Conservation (phyloP, 495 filamentous ascomycete genomes). For the Cercophora sp. region DNA sequence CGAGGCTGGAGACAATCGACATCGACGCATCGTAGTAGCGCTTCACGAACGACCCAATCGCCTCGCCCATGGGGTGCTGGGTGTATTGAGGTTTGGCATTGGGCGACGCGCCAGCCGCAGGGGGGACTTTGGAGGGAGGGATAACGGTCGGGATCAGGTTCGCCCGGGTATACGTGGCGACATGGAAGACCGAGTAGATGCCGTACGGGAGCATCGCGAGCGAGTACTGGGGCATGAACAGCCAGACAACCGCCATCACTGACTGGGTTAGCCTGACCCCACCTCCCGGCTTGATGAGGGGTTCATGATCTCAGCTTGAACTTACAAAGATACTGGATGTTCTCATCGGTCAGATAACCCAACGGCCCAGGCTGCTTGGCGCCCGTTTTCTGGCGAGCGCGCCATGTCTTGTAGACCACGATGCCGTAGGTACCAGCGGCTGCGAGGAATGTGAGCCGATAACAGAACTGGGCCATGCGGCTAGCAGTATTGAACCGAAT, state of each 20-base stretch:
- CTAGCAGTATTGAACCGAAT: slow-evolving; percentile 77
- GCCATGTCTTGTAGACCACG: slow-evolving; percentile 97
- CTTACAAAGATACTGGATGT: slow-evolving; percentile 95
- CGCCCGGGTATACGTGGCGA: slow-evolving; percentile 74
- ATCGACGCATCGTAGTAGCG: slow-evolving; percentile 91
- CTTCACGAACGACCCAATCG: slow-evolving; percentile 90
- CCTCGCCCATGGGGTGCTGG: slow-evolving; percentile 67
- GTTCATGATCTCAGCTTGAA: no score
- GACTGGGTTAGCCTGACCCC: slow-evolving; percentile 7
- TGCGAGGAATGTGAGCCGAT: slow-evolving; percentile 83
- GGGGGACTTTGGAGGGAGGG: slow-evolving; percentile 38
- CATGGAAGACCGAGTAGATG: slow-evolving; percentile 98
- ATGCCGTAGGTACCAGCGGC: slow-evolving; percentile 94
- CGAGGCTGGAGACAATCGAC: slow-evolving; percentile 72
- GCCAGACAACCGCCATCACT: slow-evolving; percentile 97
- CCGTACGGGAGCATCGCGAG: slow-evolving; percentile 90
- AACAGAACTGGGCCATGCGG: slow-evolving; percentile 69
- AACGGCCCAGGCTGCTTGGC: slow-evolving; percentile 52
- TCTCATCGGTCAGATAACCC: slow-evolving; percentile 78
- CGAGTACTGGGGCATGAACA: slow-evolving; percentile 81
- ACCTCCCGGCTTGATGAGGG: no score
- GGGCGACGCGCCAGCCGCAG: slow-evolving; percentile 52
- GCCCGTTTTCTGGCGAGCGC: slow-evolving; percentile 68
- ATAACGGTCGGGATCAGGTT: slow-evolving; percentile 65
- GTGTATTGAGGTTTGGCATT: slow-evolving; percentile 58